Conservation (phyloP, 768 basidiomycete species). For the Phlegmacium glaucopus region DNA sequence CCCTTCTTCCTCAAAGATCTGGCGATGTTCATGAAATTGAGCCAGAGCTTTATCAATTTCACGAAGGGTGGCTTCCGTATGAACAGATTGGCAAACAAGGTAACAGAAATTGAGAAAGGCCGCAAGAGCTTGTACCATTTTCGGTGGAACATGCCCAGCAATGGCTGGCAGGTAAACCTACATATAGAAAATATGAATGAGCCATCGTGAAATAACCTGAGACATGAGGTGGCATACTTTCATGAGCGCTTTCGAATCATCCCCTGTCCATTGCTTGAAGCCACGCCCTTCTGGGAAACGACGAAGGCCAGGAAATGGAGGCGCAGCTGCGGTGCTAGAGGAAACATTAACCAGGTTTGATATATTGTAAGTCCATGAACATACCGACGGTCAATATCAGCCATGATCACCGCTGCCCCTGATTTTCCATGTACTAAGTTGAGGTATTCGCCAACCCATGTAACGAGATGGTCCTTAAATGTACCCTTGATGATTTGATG, state of each 20-base stretch:
- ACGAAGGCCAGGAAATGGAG: not conserved
- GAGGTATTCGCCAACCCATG: constrained; percentile 31
- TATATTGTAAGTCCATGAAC: not conserved
- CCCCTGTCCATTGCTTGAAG: constrained; percentile 24
- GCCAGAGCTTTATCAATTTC: too few species aligned
- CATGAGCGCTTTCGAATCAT: constrained; percentile 26
- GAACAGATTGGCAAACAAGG: constrained; percentile 11
- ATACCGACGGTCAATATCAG: constrained; percentile 32
- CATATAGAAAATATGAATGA: not conserved
- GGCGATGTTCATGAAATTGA: too few species aligned
- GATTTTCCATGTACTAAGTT: constrained; percentile 7
- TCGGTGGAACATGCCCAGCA: constrained; percentile 14
- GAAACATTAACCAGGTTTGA: not conserved
- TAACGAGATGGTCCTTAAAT: constrained; percentile 37
- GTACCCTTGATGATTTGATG: constrained; percentile 37
- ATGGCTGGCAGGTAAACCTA: constrained; percentile 24
- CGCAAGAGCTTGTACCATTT: constrained; percentile 12
- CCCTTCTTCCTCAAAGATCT: too few species aligned
- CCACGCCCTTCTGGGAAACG: constrained; percentile 17
- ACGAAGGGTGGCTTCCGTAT: too few species aligned
- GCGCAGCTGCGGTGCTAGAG: not conserved
- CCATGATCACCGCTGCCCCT: constrained; percentile 20
- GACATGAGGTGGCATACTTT: constrained; percentile 21
- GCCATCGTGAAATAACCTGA: not conserved
- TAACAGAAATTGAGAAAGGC: constrained; percentile 23